Conservation (phyloP, 352 stramenopile species). For the Phytopythium ostracodes region DNA sequence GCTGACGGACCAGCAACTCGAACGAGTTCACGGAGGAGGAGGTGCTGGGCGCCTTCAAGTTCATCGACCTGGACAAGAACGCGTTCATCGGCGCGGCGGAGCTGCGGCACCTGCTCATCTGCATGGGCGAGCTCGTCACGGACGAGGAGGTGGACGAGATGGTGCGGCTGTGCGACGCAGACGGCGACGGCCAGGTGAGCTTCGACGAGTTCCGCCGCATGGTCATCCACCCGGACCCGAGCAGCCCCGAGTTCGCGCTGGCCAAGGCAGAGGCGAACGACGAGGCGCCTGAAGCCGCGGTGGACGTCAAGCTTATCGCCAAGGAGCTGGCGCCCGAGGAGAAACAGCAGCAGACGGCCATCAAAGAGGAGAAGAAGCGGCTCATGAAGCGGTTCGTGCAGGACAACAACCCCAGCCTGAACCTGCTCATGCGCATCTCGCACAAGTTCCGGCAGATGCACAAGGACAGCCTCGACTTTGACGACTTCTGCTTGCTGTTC, state of each 20-base stretch:
- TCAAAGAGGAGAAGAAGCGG: conserved; percentile 71
- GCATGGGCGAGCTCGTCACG: conserved; percentile 95
- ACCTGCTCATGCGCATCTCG: conserved; percentile 53
- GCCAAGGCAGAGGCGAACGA: conserved; percentile 20
- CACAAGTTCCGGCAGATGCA: conserved; percentile 59
- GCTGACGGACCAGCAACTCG: conserved; percentile 33
- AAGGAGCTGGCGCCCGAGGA: conserved; percentile 42
- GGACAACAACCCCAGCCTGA: conserved; percentile 59
- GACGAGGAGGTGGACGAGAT: conserved; percentile 94
- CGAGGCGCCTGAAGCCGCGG: too few relatives aligned
- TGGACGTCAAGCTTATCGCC: conserved; percentile 27
- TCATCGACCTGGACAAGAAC: conserved; percentile 94
- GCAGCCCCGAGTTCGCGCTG: conserved; percentile 67
- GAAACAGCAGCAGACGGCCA: conserved; percentile 42
- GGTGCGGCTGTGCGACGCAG: conserved; percentile 90
- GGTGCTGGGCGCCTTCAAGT: conserved; percentile 88
- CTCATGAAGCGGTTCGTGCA: conserved; percentile 69
- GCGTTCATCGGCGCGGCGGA: conserved; percentile 91
- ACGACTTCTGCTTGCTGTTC: conserved; percentile 83
- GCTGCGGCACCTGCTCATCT: conserved; percentile 91
- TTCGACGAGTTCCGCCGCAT: conserved; percentile 90
- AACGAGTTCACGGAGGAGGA: conserved; percentile 91
- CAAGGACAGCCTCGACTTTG: conserved; percentile 54
- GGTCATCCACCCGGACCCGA: conserved; percentile 89
- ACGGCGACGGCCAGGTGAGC: conserved; percentile 91